A percentile compares a stretch with the other conserved stretches of the same genome.
These are phyloP conservation scores for Citrullus mucosospermus DNA, from an alignment of 306 rosid genomes.

Conservation along the genomic window DNA sequence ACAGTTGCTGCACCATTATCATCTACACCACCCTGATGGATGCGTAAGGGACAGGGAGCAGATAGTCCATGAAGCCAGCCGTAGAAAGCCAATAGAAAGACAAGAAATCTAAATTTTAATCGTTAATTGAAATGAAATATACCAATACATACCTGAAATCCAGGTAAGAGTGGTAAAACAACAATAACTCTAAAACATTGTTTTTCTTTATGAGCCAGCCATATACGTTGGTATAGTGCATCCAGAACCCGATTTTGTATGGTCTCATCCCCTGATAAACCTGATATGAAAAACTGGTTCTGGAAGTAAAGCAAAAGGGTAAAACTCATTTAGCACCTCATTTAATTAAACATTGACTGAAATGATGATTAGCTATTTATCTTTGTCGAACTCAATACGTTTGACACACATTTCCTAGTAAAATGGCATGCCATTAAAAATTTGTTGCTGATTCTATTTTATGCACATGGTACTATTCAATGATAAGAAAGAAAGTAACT, in stretches of 20 bases:
- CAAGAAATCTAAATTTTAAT: not conserved
- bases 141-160: slow-evolving; percentile 26
- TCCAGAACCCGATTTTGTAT: slow-evolving; percentile 34
- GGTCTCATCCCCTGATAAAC: slow-evolving; percentile 28
- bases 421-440: too few species aligned
- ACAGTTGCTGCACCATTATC: slow-evolving; percentile 44
- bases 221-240: slow-evolving; percentile 24
- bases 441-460: not conserved
- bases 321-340: not conserved
- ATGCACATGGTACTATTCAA: not conserved
- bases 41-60: not conserved
- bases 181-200: slow-evolving; percentile 29
- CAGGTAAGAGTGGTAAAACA: slow-evolving; percentile 39
- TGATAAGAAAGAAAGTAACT: not conserved
- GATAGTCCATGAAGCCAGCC: not conserved
- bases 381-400: not conserved
- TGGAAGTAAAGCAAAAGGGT: slow-evolving; percentile 14
- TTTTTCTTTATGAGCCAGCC: slow-evolving; percentile 26
- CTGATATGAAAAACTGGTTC: slow-evolving; percentile 46
- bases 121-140: not conserved
- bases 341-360: not conserved
- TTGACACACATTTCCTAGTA: not conserved
- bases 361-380: not conserved
- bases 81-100: not conserved
- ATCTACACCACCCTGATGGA: slow-evolving; percentile 33